Base-by-base conservation (phyloP, 2,329 filamentous ascomycete species). In the Remersonia thermophila region DNA sequence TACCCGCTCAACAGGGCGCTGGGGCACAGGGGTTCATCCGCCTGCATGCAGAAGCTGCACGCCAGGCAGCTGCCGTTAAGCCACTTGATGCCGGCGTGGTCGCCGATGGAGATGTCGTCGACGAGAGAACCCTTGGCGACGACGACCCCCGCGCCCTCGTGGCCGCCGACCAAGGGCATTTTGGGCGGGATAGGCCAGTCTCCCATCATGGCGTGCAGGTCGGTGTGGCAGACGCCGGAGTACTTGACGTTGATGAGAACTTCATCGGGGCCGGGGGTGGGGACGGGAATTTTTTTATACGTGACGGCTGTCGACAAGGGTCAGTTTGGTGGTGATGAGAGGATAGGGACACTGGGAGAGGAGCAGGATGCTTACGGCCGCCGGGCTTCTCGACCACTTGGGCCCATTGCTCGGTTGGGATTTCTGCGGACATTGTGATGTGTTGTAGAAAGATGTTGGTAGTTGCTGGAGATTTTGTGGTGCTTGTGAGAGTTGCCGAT, bases 231-330 rank as follows among this genome's bases (percentile, higher is more conserved):
- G 49, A 93, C 85, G 56, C 85, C 85, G 18, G 80, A 83, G 69
- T 75, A 93, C 61, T 86, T 86, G 70, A 93, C 73, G 64, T 93
- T 89, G 63, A 94, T 67, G 47, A 95, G 80, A 48, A 94, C 83
- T 63, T 95, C 83, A 64, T 93, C 86, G 35, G 86, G 80, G 15
- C 79, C 84, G 27, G 87, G 87, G 58, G 78, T 73, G 44, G 69
- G 69, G 35, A 93, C 85, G 48, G 83, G 79, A 52, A 95, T 89
- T 63, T 80, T 71, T 66, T 84, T 86, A 71, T 80, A 84, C 42
- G 73, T 60, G 51, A 75, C 65, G 48, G 74, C 73, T 77, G 44
- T 14, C 36, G 25, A 31, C 13, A 29, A 16, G 30, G 30, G 18
- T 23, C 16, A 15, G 10, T 26, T 23, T 7, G n/a, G 27, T 15